These are phyloP conservation scores for Nemania sp. DNA, from an alignment of 2,329 filamentous ascomycete species.

Conservation along the genomic window DNA sequence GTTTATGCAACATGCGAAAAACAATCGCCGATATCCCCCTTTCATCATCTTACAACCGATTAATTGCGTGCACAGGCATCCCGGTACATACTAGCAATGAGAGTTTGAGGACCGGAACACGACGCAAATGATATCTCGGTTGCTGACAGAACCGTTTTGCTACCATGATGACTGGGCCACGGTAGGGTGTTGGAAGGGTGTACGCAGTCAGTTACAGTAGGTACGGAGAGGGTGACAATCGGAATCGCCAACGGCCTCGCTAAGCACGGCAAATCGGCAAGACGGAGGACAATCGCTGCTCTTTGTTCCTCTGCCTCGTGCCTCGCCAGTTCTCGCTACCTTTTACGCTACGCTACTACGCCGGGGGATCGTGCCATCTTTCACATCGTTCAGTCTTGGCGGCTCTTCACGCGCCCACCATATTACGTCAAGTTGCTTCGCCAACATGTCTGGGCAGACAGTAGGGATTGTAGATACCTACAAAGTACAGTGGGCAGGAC, in stretches of 20 bases:
- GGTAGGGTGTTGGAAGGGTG: background rate
- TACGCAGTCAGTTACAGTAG: too few relatives aligned
- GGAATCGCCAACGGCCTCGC: constrained; percentile 25
- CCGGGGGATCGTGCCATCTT: background rate
- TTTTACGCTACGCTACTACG: background rate
- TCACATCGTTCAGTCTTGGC: constrained; percentile 45
- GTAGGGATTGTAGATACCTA: too few relatives aligned
- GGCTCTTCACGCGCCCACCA: constrained; percentile 40
- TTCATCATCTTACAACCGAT: background rate
- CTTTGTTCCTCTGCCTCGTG: background rate
- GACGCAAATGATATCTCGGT: constrained; percentile 6
- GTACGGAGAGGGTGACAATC: constrained; percentile 22
- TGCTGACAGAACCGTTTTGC: background rate
- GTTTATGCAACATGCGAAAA: background rate
- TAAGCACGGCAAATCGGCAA: constrained; percentile 34
- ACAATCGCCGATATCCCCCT: constrained; percentile 20
- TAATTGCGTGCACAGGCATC: constrained; percentile 1
- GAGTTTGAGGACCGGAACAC: background rate
- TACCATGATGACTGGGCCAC: constrained; percentile 3
- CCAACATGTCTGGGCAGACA: background rate
- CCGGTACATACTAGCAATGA: constrained; percentile 11
- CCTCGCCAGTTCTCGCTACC: background rate
- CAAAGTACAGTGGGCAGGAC: too few relatives aligned
- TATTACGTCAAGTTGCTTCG: constrained; percentile 42
- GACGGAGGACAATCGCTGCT: constrained; percentile 12